Evolutionary conservation across 352 stramenopile species (phyloP), one percentile per base, ranked within the genome.

Genomic region (Blastocystis sp.): DNA sequence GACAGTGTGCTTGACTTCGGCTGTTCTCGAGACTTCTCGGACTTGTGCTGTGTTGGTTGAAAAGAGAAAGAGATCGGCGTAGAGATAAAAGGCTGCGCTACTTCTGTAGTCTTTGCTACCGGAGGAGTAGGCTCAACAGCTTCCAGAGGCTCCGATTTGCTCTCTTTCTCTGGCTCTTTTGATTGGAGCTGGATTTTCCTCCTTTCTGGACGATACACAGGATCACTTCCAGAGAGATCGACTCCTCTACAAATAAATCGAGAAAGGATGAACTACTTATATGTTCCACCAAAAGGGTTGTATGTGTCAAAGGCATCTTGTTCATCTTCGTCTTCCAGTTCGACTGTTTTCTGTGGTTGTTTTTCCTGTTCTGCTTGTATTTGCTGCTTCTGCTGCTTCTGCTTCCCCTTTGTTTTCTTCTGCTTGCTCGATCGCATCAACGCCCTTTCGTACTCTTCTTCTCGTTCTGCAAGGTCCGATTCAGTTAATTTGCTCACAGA

Each of bases 251-350:
- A 45, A 18, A 66, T 84, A 18, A 69, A 13, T 15, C 47, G 20
- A 20, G 39, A 15, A n/a, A 4, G 2, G 26, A 29, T 29, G 9
- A 43, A 29, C 8, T 53, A 84, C 73, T 84, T 84, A 55, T 84
- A 84, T 5, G 23, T 68, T n/a, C 73, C 73, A 34, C 73, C 73
- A 18, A 84, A 84, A 26, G 73, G 73, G 56, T 84, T 84, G 50
- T 47, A 84, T 29, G 43, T 84, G 18, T 84, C 73, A 26, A 84
- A 68, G 18, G 73, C 73, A 43, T 84, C 73, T 55, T 84, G 59
- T 34, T 84, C 73, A 29, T 84, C 73, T 23, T 84, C 73, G 56
- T 84, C 73, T 45, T 84, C 73, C 8, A 50, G 26, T 39, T 34
- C 39, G 8, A 37, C 39, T 3, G 9, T 23, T 6, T 47, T 45